Percentiles rank a stretch among this genome's conserved stretches.
phyloP scores from a whole-genome alignment of 306 rosid species.

The Pyrus communis region DNA sequence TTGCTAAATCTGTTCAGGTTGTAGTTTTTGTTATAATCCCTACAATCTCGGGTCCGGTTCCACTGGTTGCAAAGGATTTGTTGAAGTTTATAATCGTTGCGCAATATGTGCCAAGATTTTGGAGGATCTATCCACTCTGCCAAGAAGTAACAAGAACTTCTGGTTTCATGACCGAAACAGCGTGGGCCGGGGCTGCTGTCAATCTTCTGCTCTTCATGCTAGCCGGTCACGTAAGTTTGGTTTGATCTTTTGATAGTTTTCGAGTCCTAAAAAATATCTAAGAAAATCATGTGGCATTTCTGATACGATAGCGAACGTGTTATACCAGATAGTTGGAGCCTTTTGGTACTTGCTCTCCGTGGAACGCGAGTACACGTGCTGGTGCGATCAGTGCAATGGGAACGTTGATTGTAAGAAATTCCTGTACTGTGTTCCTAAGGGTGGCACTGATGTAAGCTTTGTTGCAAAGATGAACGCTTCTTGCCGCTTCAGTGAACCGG shows the following conservation, averaged over 20 bases:
- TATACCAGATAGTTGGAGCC: conserved; percentile 69
- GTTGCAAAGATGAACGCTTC: background rate
- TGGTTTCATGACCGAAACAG: conserved; percentile 81
- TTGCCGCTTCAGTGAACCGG: conserved; percentile 28
- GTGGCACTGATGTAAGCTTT: fast-evolving
- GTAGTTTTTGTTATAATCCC: conserved; percentile 34
- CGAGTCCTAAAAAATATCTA: background rate
- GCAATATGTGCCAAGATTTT: conserved; percentile 65
- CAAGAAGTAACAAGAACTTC: conserved; percentile 64
- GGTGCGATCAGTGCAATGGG: conserved; percentile 20
- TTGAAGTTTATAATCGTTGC: conserved; percentile 36
- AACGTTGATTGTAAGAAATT: too few species aligned
- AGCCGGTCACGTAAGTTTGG: conserved; percentile 72
- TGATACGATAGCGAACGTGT: conserved; percentile 3
- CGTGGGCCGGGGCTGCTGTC: conserved; percentile 85
- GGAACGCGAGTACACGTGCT: conserved; percentile 58
- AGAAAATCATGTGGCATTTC: background rate
- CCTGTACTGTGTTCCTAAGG: conserved; percentile 17
- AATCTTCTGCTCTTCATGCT: conserved; percentile 83
- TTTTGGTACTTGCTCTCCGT: conserved; percentile 74
- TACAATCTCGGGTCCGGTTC: background rate
- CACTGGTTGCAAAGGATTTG: conserved; percentile 34
- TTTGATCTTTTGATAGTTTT: background rate
- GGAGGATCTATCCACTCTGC: conserved; percentile 52
- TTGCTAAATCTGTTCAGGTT: conserved; percentile 32